A percentile compares a stretch with the other conserved stretches of the same genome.
Conservation (phyloP, 495 filamentous ascomycete species). For the Elaphomyces granulatus region DNA sequence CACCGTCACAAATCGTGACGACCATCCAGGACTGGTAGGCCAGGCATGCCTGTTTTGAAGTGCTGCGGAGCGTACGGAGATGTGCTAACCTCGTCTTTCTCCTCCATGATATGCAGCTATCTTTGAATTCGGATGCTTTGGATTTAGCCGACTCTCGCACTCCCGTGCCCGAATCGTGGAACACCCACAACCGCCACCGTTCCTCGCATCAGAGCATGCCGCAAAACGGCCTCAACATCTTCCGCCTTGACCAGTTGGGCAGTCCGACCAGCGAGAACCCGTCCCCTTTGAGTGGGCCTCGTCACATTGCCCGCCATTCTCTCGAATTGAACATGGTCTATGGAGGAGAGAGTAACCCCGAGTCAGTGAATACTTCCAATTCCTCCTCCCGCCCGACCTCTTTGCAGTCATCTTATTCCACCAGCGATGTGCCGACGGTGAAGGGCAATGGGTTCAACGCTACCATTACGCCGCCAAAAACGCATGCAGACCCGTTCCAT, state of each 20-base stretch:
- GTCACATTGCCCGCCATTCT: constrained; percentile 35
- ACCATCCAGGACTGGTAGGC: constrained; percentile 55
- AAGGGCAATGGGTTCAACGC: constrained; percentile 42
- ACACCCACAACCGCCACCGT: constrained; percentile 56
- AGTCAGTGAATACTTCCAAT: constrained; percentile 13
- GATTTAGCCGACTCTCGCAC: constrained; percentile 64
- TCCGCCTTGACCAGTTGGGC: constrained; percentile 22
- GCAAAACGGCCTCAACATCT: constrained; percentile 37
- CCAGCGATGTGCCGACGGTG: constrained; percentile 77
- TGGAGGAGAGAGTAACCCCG: constrained; percentile 15
- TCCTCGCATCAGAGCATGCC: constrained; percentile 70
- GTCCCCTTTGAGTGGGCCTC: constrained; percentile 5
- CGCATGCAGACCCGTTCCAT: constrained; percentile 61
- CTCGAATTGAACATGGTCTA: constrained; percentile 38
- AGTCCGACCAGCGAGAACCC: constrained; percentile 12
- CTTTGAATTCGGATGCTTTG: constrained; percentile 65
- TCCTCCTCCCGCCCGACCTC: constrained; percentile 21
- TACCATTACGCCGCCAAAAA: constrained; percentile 43
- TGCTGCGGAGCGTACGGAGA: too few species aligned
- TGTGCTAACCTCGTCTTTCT: too few species aligned
- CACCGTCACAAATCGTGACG: constrained; percentile 56
- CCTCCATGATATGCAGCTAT: constrained; percentile 42
- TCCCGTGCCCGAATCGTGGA: constrained; percentile 51
- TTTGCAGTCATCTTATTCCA: constrained; percentile 76
- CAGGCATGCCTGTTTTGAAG: constrained; percentile 1